These are phyloP conservation scores for Sodiomyces alkalinus DNA, from an alignment of 2,329 filamentous ascomycete genomes.

Conservation along the genomic window DNA sequence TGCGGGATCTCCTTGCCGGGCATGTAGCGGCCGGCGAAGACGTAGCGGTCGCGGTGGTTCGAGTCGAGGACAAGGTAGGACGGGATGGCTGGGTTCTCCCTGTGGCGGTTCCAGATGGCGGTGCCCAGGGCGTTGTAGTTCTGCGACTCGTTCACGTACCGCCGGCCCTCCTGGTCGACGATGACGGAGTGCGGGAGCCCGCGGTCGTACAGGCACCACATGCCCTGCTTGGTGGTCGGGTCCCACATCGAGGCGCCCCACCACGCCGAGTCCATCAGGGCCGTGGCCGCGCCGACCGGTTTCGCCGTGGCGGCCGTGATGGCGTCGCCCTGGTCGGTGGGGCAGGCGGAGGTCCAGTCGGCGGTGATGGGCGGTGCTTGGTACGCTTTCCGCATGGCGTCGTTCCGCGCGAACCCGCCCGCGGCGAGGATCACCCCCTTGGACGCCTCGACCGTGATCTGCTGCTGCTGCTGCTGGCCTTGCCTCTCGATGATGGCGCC, in stretches of 20 bases:
- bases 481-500: conserved; percentile 12
- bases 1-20: conserved; percentile 9
- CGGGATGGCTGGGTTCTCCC: conserved; percentile 11
- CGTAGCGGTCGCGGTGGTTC: conserved; percentile 15
- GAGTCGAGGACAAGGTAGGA: conserved; percentile 17
- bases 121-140: conserved; percentile 15
- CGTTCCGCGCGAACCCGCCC: conserved; percentile 19
- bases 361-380: conserved; percentile 8
- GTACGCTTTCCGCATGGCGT: conserved; percentile 13
- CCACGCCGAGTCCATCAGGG: conserved; percentile 18
- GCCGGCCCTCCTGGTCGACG: conserved; percentile 15
- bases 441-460: conserved; percentile 10
- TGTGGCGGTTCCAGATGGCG: conserved; percentile 9
- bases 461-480: conserved; percentile 10
- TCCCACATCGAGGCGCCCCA: conserved; percentile 17
- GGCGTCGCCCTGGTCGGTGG: conserved; percentile 14
- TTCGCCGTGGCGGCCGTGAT: conserved; percentile 6
- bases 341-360: conserved; percentile 13
- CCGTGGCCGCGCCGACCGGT: conserved; percentile 13
- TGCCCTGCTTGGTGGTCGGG: conserved; percentile 8
- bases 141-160: conserved; percentile 19
- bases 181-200: conserved; percentile 18
- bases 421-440: conserved; percentile 18
- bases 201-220: conserved; percentile 12
- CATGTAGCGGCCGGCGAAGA: conserved; percentile 7